A percentile compares a stretch with the other conserved stretches of the same genome.
These are phyloP conservation scores for barrel medic (Medicago truncatula) DNA, from an alignment of 306 rosid genomes.

Conservation along the genomic window DNA sequence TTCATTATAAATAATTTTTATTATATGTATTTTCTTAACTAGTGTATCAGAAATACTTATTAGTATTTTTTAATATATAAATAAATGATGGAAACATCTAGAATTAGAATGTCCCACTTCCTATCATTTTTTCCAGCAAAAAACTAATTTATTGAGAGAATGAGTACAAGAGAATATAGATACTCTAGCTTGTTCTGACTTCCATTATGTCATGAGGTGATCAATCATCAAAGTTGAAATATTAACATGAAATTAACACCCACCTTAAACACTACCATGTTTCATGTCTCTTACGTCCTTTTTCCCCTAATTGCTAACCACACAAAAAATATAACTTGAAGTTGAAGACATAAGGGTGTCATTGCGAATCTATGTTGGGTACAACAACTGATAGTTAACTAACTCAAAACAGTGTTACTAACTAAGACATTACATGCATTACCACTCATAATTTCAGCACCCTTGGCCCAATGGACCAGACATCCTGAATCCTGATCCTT, in stretches of 20 bases:
- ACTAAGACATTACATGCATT: background rate
- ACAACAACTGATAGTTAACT: background rate
- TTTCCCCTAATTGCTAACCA: background rate
- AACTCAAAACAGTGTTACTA: background rate
- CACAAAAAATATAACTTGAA: background rate
- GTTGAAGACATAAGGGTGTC: background rate
- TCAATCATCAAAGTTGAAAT: constrained; percentile 29
- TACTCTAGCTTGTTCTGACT: background rate
- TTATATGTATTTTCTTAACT: no score
- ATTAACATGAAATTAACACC: background rate
- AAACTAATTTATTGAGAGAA: background rate
- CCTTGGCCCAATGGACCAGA: background rate
- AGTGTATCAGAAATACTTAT: no score
- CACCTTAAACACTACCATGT: constrained; percentile 1
- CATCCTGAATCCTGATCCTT: background rate
- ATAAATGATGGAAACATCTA: no score
- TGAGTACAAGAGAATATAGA: background rate
- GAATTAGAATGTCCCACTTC: no score
- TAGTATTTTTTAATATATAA: no score
- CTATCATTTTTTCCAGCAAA: no score
- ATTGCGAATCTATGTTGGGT: background rate
- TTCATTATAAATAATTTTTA: no score
- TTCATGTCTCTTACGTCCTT: constrained; percentile 16
- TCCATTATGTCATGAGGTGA: background rate
- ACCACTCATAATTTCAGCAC: background rate